Base-by-base conservation (phyloP, 352 stramenopile species). In the Globisporangium polare region DNA sequence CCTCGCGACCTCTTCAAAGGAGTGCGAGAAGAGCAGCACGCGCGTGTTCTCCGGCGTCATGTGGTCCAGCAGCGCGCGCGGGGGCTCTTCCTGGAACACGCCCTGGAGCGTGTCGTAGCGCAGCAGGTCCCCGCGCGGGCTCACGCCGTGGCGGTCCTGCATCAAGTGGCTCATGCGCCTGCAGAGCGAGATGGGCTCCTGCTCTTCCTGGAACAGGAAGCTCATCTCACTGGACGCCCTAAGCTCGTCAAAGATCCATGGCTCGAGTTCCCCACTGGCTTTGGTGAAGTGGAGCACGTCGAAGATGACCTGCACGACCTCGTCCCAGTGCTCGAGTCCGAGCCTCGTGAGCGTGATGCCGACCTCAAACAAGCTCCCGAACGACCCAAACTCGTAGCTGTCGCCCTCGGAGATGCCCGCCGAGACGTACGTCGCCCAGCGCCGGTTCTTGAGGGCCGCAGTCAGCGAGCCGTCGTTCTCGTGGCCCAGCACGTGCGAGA, bases 181-280 rank as follows among this genome's bases (percentile, higher is more conserved):
- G 46, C 78, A 91, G 8, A 86, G 39, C 8, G 63, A 54, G 5
- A 75, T 57, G 0, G 66, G 70, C 33, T 76, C 68, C 7, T 53
- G 46, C 39, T 90, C 78, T 72, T 90, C 80, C 54, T 88, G 74
- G 42, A 90, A 90, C n/a, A 66, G 65, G 68, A 87, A 88, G 5
- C 68, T 60, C 54, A 90, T 86, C 13, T 82, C 72, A 7, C 37
- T 65, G 2, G 79, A 78, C 0, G 68, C 60, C 8, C 65, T 78
- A 31, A 86, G 62, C 49, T 90, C 81, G 13, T 90, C 68, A 59
- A 81, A 89, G 31, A 86, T 68, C 78, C 80, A 90, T 9, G 53
- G 17, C 7, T 71, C 74, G 2, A 86, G 62, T 18, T 20, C 7
- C 10, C 17, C 41, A 18, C 22, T 43, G 20, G 50, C 26, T 13